Conservation (phyloP, 305 asterid species). For the Fraxinus dipetala region DNA sequence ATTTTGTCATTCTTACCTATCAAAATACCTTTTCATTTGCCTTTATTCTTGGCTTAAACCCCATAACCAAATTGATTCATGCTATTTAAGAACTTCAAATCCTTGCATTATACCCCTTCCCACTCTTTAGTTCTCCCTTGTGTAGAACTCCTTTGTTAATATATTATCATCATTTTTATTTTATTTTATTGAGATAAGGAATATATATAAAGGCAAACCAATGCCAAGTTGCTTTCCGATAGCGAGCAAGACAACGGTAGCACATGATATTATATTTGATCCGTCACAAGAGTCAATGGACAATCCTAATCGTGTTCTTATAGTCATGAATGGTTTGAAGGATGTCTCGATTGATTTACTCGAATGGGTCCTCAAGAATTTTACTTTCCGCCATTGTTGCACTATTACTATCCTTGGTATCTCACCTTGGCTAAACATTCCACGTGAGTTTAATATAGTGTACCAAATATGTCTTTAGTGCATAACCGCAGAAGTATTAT, state of each 20-base stretch:
- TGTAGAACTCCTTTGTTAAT: not conserved
- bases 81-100: slow-evolving; percentile 1
- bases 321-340: slow-evolving; percentile 59
- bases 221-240: slow-evolving; percentile 25
- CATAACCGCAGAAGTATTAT: not conserved
- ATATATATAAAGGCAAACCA: not conserved
- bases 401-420: slow-evolving; percentile 54
- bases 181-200: not conserved
- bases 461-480: not conserved
- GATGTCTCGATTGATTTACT: slow-evolving; percentile 53
- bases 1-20: not conserved
- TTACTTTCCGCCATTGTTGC: slow-evolving; percentile 37
- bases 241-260: not conserved
- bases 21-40: not conserved
- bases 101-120: slow-evolving; percentile 15
- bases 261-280: slow-evolving; percentile 18
- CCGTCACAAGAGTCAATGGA: slow-evolving; percentile 28
- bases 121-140: slow-evolving; percentile 4
- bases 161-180: not conserved
- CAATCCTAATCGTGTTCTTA: slow-evolving; percentile 44
- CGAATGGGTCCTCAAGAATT: slow-evolving; percentile 62
- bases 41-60: not conserved
- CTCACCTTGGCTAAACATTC: slow-evolving; percentile 61
- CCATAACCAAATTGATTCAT: not conserved
- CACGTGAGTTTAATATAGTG: slow-evolving; percentile 28